Percentiles rank a stretch among this genome's conserved stretches.
These are phyloP conservation scores for Iris pallida DNA, from an alignment of 116 monocot genomes.

Conservation along the genomic window DNA sequence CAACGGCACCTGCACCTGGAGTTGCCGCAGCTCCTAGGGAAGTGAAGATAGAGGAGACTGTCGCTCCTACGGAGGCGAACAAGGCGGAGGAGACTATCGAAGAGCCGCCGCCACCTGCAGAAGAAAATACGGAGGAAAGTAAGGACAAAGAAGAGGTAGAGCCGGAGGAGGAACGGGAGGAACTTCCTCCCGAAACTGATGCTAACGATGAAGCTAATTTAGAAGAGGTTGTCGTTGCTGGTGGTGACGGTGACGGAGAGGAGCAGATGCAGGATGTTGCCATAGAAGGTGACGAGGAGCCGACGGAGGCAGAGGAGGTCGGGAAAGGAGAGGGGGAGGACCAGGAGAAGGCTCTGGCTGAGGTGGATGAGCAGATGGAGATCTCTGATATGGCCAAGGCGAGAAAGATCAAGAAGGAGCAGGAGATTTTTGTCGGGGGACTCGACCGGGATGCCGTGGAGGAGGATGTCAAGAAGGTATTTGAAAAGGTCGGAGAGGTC, in stretches of 20 bases:
- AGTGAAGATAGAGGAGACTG: constrained; percentile 2
- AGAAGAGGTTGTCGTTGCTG: neutral
- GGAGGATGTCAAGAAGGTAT: constrained; percentile 62
- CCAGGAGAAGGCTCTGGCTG: constrained; percentile 7
- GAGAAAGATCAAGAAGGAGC: constrained; percentile 62
- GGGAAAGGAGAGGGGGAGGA: constrained; percentile 13
- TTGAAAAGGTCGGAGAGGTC: constrained; percentile 71
- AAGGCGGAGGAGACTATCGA: neutral
- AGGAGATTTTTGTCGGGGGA: constrained; percentile 83
- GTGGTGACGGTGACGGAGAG: neutral
- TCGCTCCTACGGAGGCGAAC: neutral
- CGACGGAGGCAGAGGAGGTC: constrained; percentile 3
- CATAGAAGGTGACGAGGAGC: constrained; percentile 1
- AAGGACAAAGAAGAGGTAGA: neutral
- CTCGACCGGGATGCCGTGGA: constrained; percentile 63
- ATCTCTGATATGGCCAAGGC: constrained; percentile 54
- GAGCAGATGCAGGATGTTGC: constrained; percentile 2
- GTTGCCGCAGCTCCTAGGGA: neutral
- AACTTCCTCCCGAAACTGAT: neutral
- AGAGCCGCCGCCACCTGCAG: neutral
- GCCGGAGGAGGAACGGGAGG: neutral
- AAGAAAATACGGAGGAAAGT: constrained; percentile 4
- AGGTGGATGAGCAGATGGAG: constrained; percentile 50
- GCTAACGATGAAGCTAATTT: neutral
- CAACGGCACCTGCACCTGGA: constrained; percentile 1